Conservation (phyloP, 148 eudicot genomes). For the Pouteria glomerata region DNA sequence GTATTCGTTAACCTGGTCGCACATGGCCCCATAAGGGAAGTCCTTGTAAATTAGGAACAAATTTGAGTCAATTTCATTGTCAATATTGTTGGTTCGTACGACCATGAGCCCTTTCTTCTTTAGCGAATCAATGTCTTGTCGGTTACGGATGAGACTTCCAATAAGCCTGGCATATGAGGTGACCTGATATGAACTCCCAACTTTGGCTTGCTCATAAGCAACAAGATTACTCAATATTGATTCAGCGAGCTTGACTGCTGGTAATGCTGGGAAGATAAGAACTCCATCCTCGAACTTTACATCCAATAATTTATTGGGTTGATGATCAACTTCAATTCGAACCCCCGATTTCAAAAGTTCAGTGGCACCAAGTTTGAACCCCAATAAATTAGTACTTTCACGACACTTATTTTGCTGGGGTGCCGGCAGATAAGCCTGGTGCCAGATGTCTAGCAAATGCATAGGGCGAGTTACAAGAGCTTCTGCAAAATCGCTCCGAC, state of each 20-base stretch:
- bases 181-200: not conserved
- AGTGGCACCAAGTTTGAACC: not conserved
- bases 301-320: not conserved
- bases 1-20: too few species aligned
- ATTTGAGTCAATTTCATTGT: too few species aligned
- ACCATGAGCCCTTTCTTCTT: not conserved
- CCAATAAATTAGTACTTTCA: not conserved
- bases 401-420: not conserved
- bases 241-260: not conserved
- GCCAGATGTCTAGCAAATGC: not conserved
- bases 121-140: not conserved
- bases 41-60: too few species aligned
- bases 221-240: not conserved
- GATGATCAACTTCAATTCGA: not conserved
- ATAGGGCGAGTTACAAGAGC: not conserved
- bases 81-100: too few species aligned
- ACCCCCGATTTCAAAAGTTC: not conserved
- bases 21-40: too few species aligned
- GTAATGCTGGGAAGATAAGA: not conserved
- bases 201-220: not conserved
- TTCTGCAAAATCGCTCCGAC: not conserved
- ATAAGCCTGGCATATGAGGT: not conserved
- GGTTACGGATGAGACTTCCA: not conserved
- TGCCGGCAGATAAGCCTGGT: not conserved
- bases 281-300: not conserved